These are phyloP conservation scores for Chionographis japonica DNA, from an alignment of 106 monocot genomes.

Conservation along the genomic window DNA sequence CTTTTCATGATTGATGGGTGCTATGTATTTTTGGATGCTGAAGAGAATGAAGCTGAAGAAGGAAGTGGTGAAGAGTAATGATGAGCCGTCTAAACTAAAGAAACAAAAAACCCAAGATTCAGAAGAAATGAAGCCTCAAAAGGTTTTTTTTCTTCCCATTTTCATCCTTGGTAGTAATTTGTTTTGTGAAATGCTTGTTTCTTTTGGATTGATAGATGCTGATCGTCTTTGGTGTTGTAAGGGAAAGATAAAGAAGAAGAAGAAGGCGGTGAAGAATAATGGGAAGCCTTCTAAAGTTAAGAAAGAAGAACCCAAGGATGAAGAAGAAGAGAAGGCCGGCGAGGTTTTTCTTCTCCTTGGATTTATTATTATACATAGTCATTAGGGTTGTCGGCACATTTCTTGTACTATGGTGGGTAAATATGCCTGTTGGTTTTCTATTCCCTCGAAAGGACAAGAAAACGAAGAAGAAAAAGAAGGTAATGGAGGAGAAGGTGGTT, in stretches of 20 bases:
- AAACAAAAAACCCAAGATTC: background rate
- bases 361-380: too few relatives aligned
- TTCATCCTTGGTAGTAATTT: too few relatives aligned
- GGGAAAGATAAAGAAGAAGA: constrained; percentile 15
- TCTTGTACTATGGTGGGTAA: background rate
- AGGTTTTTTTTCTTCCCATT: background rate
- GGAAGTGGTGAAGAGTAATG: background rate
- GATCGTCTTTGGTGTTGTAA: background rate
- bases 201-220: background rate
- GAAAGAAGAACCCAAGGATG: too few relatives aligned
- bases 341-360: too few relatives aligned
- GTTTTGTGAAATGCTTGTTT: background rate
- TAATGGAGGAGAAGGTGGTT: constrained; percentile 10
- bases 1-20: background rate
- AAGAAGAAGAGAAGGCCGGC: too few relatives aligned
- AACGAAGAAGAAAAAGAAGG: constrained; percentile 19
- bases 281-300: too few relatives aligned
- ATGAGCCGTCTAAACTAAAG: background rate
- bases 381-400: background rate
- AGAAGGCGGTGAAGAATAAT: constrained; percentile 6
- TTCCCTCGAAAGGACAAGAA: constrained; percentile 1
- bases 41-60: background rate
- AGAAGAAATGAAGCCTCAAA: background rate
- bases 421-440: background rate
- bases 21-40: background rate